These are phyloP conservation scores for Blastobotrys terrestris DNA, from an alignment of 805 yeast genomes.

Conservation along the genomic window DNA sequence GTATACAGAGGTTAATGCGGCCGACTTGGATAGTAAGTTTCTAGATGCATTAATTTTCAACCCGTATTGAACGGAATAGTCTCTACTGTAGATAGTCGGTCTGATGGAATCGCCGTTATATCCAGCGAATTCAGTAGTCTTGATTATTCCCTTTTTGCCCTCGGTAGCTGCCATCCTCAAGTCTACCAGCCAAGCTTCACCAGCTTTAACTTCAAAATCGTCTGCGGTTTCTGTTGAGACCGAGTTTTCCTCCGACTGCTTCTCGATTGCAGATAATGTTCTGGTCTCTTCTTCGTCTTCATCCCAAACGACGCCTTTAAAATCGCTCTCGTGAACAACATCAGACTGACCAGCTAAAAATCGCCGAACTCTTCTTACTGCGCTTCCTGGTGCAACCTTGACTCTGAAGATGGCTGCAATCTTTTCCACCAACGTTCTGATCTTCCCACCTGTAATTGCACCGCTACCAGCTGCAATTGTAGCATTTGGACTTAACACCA, in stretches of 20 bases:
- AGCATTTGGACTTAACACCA: conserved; percentile 54
- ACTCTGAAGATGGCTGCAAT: conserved; percentile 82
- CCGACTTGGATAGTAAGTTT: conserved; percentile 61
- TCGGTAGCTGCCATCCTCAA: conserved; percentile 69
- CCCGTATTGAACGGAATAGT: conserved; percentile 73
- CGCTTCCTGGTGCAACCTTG: conserved; percentile 84
- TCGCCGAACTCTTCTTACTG: conserved; percentile 85
- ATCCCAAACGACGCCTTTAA: conserved; percentile 68
- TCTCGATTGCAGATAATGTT: conserved; percentile 12
- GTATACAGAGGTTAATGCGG: conserved; percentile 71
- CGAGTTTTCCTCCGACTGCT: conserved; percentile 19
- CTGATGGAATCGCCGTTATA: conserved; percentile 20
- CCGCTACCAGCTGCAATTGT: conserved; percentile 15
- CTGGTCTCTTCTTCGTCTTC: conserved; percentile 19
- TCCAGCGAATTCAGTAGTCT: conserved; percentile 25
- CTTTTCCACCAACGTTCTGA: conserved; percentile 75
- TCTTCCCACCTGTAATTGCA: conserved; percentile 57
- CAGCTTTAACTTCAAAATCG: conserved; percentile 64
- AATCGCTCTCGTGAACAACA: conserved; percentile 86
- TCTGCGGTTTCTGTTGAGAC: conserved; percentile 29
- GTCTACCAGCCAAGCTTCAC: conserved; percentile 84
- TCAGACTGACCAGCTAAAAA: conserved; percentile 95
- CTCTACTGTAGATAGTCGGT: conserved; percentile 69
- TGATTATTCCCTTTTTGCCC: conserved; percentile 29
- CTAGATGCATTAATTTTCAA: conserved; percentile 73